Evolutionary conservation across 225 moss, liverwort and hornwort species (phyloP), one percentile per base, ranked within the genome.

Genomic region (Sphagnum tenellum): DNA sequence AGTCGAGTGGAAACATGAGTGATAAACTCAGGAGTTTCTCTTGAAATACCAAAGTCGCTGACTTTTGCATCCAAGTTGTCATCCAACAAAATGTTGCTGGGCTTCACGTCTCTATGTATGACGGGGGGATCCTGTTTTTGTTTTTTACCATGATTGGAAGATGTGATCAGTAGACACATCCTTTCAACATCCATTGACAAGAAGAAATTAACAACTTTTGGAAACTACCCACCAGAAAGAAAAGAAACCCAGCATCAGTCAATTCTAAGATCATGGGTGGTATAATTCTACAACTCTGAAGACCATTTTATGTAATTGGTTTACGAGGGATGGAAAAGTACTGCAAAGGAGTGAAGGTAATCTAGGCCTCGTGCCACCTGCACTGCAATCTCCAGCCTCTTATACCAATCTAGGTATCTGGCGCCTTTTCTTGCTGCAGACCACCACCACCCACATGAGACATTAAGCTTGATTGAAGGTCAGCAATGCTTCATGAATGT

Each of bases 361-460:
- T 75, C 75, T 8, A 70, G 44, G 53, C 70, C 74, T 44, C 65
- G 70, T 53, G 64, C 74, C 6, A 75, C 60, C 3, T 57, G 51
- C 8, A 69, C 69, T 12, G 74, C 74, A 13, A 75, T 75, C 60
- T 75, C 74, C 70, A 75, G 45, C 45, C 74, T 54, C 63, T 45
- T 47, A 46, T 70, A 70, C 66, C 74, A 70, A 56, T 60, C 64
- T 48, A 75, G 5, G 12, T 60, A 69, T 3, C 64, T 65, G n/a
- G n/a, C n/a, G n/a, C n/a, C n/a, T 52, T 52, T 52, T 9, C 51
- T 9, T 52, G 51, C 51, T 5, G 51, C 51, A n/a, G 51, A 52
- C 51, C 51, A 52, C 51, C 51, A 52, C n/a, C n/a, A n/a, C n/a
- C n/a, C n/a, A n/a, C n/a, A n/a, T n/a, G n/a, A n/a, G n/a, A n/a